Base-by-base conservation (phyloP, 2,329 filamentous ascomycete genomes). In the Cordyceps javanica region DNA sequence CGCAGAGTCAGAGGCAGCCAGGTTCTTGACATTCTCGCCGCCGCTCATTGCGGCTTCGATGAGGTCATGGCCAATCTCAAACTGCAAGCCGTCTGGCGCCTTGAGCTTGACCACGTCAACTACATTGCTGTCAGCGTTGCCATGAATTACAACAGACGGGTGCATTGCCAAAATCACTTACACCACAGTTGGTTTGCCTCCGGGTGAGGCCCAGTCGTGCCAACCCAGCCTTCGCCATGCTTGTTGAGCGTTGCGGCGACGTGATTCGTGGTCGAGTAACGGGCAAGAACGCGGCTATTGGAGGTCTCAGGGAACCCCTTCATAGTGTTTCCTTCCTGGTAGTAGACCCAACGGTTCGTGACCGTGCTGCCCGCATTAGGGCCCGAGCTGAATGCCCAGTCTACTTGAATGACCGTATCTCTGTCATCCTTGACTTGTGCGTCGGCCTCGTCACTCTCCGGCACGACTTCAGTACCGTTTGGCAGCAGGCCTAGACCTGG, bases 171-270 rank as follows among this genome's bases (percentile, higher is more conserved):
- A 9, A 16, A 4, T 16, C 6, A 61, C 66, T 60, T 61, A 66
- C 64, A 68, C 65, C 65, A 68, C 9, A 56, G 38, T 26, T 62
- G 23, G 25, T 51, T 59, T 10, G 66, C 66, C 53, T 68, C 65
- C 1, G 65, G 65, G 46, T 67, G 66, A 44, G 65, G 63, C 0
- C 66, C 66, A 9, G 62, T 59, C 10, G 65, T 58, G 9, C 64
- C 66, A 14, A 68, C 64, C 58, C 57, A 62, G 6, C 66, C 66
- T 10, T 62, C 59, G 11, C 63, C 64, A 39, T 62, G 62, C 11
- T 59, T 56, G 25, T 60, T 66, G 45, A 65, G 48, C 4, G 62
- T 61, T 2, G 65, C 66, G 5, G 65, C 65, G 1, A 66, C 63
- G 59, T 66, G 41, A 3, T 61, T 62, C 8, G 61, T 63, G 36